Conservation (phyloP, 2,329 filamentous ascomycete genomes). For the Paraphaeosphaeria sporulosa region DNA sequence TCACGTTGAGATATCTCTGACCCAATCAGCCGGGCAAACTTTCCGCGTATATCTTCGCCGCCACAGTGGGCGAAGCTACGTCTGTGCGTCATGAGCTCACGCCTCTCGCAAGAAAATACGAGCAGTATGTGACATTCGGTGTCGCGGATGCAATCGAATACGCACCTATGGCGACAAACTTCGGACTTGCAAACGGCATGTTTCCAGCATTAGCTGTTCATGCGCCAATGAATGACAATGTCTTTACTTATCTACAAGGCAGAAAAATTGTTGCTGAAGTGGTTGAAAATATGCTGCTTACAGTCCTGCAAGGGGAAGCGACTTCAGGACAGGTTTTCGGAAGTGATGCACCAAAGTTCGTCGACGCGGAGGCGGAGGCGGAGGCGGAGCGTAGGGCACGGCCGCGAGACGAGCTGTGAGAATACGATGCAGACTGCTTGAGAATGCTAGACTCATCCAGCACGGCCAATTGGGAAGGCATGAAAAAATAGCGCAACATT, state of each 20-base stretch:
- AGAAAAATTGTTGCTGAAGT: slow-evolving; percentile 16
- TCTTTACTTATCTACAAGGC: slow-evolving; percentile 27
- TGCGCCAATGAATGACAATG: slow-evolving; percentile 31
- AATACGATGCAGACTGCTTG: not conserved
- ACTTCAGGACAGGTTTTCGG: slow-evolving; percentile 28
- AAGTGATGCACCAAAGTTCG: slow-evolving; percentile 16
- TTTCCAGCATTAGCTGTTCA: slow-evolving; percentile 28
- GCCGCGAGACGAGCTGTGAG: not conserved
- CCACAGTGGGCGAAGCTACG: slow-evolving; percentile 11
- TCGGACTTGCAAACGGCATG: slow-evolving; percentile 19
- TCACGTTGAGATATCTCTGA: slow-evolving; percentile 1
- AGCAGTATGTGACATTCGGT: slow-evolving; percentile 27
- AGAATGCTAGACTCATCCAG: no score
- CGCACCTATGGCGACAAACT: slow-evolving; percentile 30
- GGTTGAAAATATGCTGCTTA: slow-evolving; percentile 30
- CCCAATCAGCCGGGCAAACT: slow-evolving; percentile 26
- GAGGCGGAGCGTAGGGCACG: no score
- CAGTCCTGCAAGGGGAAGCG: slow-evolving; percentile 29
- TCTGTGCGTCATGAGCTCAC: slow-evolving; percentile 27
- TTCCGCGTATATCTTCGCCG: slow-evolving; percentile 29
- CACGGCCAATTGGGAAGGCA: not conserved
- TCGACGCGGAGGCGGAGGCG: slow-evolving; percentile 1
- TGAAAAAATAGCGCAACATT: not conserved
- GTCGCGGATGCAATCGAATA: slow-evolving; percentile 28
- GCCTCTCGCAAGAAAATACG: slow-evolving; percentile 25